These are phyloP conservation scores for Plantago major DNA, from an alignment of 257 asterid species.

Conservation along the genomic window DNA sequence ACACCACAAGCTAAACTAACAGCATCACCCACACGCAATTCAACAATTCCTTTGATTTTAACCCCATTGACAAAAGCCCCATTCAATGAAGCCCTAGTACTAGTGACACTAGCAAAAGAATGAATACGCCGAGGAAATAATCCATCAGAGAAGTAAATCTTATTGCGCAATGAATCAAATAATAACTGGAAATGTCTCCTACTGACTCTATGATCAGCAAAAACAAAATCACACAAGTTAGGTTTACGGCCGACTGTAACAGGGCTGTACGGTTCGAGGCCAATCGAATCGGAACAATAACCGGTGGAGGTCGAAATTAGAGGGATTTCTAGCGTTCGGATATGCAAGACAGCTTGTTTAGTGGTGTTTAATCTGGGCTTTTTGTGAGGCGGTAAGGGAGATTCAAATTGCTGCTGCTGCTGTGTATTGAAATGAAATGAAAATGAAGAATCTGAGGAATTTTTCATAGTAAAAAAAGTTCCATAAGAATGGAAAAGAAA, in stretches of 20 bases:
- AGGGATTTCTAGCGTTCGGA: conserved; percentile 49
- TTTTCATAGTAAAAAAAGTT: too few relatives aligned
- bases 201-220: conserved; percentile 55
- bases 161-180: conserved; percentile 50
- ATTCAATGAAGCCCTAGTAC: conserved; percentile 52
- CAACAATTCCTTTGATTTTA: conserved; percentile 47
- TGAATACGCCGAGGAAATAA: conserved; percentile 25
- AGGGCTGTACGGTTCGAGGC: conserved; percentile 50
- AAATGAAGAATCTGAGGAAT: conserved; percentile 41
- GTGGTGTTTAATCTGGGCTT: conserved; percentile 32
- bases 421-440: conserved; percentile 30
- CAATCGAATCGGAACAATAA: conserved; percentile 40
- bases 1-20: conserved; percentile 50
- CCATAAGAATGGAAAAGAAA: too few relatives aligned
- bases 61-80: conserved; percentile 68
- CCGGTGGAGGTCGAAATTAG: conserved; percentile 40
- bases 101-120: conserved; percentile 22
- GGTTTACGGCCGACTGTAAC: conserved; percentile 58
- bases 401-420: conserved; percentile 25
- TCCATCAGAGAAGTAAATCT: conserved; percentile 61
- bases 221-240: conserved; percentile 46
- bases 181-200: conserved; percentile 57
- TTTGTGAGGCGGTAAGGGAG: conserved; percentile 27
- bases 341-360: conserved; percentile 36
- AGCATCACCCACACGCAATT: conserved; percentile 59